Conservation (phyloP, 768 basidiomycete genomes). For the Boletales sp. region DNA sequence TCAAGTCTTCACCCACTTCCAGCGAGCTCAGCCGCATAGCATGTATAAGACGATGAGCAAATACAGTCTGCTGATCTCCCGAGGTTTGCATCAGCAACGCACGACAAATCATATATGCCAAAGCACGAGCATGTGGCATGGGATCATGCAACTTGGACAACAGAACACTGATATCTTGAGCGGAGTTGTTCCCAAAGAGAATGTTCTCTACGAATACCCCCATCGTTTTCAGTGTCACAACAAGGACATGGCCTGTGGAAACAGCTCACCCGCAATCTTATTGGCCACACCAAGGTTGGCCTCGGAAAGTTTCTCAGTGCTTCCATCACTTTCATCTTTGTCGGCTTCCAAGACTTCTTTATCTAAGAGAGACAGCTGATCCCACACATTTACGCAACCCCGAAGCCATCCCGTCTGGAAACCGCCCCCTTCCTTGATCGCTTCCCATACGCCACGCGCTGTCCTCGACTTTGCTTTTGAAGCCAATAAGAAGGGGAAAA, state of each 20-base stretch:
- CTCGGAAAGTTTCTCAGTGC: slow-evolving; percentile 43
- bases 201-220: slow-evolving; percentile 54
- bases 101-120: slow-evolving; percentile 64
- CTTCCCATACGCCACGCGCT: slow-evolving; percentile 66
- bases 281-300: slow-evolving; percentile 54
- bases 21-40: slow-evolving; percentile 45
- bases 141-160: slow-evolving; percentile 48
- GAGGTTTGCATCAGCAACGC: slow-evolving; percentile 53
- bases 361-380: slow-evolving; percentile 23
- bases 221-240: background rate
- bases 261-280: slow-evolving; percentile 59
- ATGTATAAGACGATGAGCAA: slow-evolving; percentile 47
- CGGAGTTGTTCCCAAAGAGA: slow-evolving; percentile 44
- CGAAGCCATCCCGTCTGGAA: slow-evolving; percentile 40
- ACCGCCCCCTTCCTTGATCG: slow-evolving; percentile 41
- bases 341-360: slow-evolving; percentile 29
- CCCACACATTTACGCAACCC: slow-evolving; percentile 51
- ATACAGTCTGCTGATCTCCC: slow-evolving; percentile 55
- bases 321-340: slow-evolving; percentile 28
- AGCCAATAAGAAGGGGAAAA: slow-evolving; percentile 75
- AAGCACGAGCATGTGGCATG: slow-evolving; percentile 48
- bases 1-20: slow-evolving; percentile 38
- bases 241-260: background rate
- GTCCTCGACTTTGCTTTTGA: slow-evolving; percentile 70
- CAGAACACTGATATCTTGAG: slow-evolving; percentile 45